phyloP scores from a whole-genome alignment of 2,329 filamentous ascomycete species.

The Clonostachys byssicola region DNA sequence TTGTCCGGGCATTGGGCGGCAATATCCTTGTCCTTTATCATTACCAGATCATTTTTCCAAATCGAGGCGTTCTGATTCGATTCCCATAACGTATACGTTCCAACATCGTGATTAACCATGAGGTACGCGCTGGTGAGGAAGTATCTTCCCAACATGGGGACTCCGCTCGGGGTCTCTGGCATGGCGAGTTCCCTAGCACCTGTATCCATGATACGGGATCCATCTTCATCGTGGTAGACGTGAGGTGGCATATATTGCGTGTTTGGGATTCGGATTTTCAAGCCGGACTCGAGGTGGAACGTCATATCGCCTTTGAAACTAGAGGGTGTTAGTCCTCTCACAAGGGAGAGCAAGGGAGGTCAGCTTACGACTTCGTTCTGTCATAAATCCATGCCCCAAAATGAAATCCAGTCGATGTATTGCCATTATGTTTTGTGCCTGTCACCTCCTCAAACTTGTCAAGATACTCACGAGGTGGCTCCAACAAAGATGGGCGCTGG shows the following conservation, averaged over 20 bases:
- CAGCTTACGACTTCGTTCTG: conserved; percentile 5
- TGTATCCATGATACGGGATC: conserved; percentile 11
- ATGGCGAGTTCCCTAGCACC: conserved; percentile 15
- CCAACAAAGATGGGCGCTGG: conserved; percentile 18
- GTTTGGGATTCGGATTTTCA: conserved; percentile 19
- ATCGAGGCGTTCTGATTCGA: conserved; percentile 16
- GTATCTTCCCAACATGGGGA: conserved; percentile 19
- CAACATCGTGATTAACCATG: conserved; percentile 25
- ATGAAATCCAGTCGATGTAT: conserved; percentile 7
- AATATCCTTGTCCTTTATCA: no score
- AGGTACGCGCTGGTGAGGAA: conserved; percentile 26
- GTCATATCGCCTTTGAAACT: conserved; percentile 20
- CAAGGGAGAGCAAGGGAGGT: not conserved
- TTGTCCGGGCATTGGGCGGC: no score
- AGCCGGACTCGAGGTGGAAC: conserved; percentile 15
- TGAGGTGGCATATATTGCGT: conserved; percentile 18
- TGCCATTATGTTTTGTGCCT: conserved; percentile 3
- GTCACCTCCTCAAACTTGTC: conserved; percentile 11
- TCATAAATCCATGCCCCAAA: conserved; percentile 9
- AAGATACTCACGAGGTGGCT: conserved; percentile 12
- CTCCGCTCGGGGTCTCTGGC: conserved; percentile 8
- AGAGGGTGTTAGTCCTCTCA: not conserved
- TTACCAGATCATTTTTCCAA: no score
- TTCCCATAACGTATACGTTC: conserved; percentile 25
- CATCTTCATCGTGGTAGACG: conserved; percentile 16